phyloP scores from a whole-genome alignment of 2,329 filamentous ascomycete species.

The Verticillium dahliae region DNA sequence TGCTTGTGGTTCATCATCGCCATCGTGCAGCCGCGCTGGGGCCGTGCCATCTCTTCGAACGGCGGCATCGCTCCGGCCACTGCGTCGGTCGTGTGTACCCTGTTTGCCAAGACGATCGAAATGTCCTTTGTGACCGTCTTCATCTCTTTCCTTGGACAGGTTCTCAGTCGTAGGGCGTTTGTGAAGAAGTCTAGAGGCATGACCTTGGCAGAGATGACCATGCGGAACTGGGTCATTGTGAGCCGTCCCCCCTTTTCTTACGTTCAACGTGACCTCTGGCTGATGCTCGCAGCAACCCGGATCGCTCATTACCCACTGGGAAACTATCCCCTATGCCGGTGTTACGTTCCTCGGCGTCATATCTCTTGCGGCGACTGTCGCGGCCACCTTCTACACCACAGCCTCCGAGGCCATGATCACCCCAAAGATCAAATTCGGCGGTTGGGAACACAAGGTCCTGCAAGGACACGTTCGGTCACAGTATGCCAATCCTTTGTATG shows the following conservation, averaged over 20 bases:
- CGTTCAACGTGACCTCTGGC: neutral
- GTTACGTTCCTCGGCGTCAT: conserved; percentile 57
- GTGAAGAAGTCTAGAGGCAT: conserved; percentile 55
- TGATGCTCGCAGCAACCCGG: conserved; percentile 49
- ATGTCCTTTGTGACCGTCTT: conserved; percentile 72
- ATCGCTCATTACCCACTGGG: conserved; percentile 62
- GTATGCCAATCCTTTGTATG: conserved; percentile 57
- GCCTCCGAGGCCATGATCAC: conserved; percentile 70
- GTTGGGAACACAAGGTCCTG: conserved; percentile 41
- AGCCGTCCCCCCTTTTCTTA: conserved; percentile 8
- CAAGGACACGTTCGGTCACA: conserved; percentile 50
- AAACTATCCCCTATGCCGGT: conserved; percentile 57
- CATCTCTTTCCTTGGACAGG: conserved; percentile 68
- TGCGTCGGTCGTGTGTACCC: conserved; percentile 59
- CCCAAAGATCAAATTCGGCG: conserved; percentile 59
- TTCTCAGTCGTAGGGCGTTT: conserved; percentile 63
- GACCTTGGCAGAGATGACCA: conserved; percentile 69
- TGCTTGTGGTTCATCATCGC: conserved; percentile 60
- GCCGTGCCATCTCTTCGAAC: conserved; percentile 45
- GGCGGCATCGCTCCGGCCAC: conserved; percentile 52
- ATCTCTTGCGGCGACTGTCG: conserved; percentile 57
- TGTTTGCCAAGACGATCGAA: conserved; percentile 72
- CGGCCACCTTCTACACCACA: conserved; percentile 68
- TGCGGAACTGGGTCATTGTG: conserved; percentile 65
- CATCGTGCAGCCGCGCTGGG: conserved; percentile 56